phyloP scores from a whole-genome alignment of 495 filamentous ascomycete genomes.

The Penicillium maclennaniae region DNA sequence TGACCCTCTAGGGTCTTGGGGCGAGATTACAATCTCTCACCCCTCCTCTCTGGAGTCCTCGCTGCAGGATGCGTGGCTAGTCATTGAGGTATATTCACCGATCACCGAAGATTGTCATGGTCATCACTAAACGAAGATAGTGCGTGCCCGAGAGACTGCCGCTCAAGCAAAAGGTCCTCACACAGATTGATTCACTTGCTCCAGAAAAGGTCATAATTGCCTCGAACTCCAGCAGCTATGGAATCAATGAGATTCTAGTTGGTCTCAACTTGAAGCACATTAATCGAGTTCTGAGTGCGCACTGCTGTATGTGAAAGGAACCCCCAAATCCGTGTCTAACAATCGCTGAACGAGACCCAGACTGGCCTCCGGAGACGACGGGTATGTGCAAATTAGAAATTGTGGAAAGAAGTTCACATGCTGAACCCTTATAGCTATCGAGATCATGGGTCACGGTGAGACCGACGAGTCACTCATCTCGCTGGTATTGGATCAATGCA shows the following conservation, averaged over 20 bases:
- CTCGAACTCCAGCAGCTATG: conserved; percentile 41
- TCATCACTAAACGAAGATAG: conserved; percentile 11
- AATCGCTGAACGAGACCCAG: conserved; percentile 8
- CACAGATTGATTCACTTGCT: conserved; percentile 28
- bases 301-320: conserved; percentile 30
- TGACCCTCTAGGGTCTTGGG: conserved; percentile 11
- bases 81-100: conserved; percentile 28
- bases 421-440: conserved; percentile 23
- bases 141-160: conserved; percentile 33
- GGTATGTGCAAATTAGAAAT: conserved; percentile 12
- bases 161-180: conserved; percentile 26
- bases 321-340: background rate
- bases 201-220: conserved; percentile 29
- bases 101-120: too few species aligned
- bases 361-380: conserved; percentile 40
- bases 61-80: conserved; percentile 31
- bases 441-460: conserved; percentile 36
- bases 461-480: conserved; percentile 27
- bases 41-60: conserved; percentile 9
- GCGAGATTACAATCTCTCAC: conserved; percentile 15
- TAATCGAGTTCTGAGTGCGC: conserved; percentile 27
- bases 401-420: background rate
- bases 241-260: conserved; percentile 32
- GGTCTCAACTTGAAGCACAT: conserved; percentile 22
- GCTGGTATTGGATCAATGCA: conserved; percentile 21